Evolutionary conservation across 2,329 filamentous ascomycete genomes (phyloP).

Genomic region (Nemania sp.): DNA sequence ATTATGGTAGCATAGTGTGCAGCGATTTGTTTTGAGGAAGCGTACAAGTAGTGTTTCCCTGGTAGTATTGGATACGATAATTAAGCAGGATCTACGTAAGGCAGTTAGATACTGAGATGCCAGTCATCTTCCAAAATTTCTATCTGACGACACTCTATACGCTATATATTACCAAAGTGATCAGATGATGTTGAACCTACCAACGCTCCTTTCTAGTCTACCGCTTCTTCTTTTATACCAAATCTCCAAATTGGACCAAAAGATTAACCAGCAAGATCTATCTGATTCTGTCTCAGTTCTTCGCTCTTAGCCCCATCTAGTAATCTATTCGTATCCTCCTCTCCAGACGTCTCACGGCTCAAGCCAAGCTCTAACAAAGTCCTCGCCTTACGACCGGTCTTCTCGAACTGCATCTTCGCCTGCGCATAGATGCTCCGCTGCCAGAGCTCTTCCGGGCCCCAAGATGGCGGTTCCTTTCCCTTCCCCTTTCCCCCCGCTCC

Average conservation of each 20-base stretch:
- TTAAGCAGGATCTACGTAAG: too few species aligned
- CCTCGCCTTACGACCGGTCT: slow-evolving; percentile 64
- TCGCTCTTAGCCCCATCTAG: not conserved
- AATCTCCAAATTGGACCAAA: not conserved
- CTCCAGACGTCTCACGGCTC: slow-evolving; percentile 47
- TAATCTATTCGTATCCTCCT: not conserved
- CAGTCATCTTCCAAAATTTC: too few species aligned
- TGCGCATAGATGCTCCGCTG: slow-evolving; percentile 67
- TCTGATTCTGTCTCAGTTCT: not conserved
- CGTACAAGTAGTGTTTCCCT: not conserved
- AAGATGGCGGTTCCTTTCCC: slow-evolving; percentile 71
- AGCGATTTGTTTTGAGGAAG: not conserved
- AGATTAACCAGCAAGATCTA: not conserved
- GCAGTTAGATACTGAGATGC: too few species aligned
- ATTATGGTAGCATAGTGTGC: slow-evolving; percentile 1
- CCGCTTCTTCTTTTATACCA: not conserved
- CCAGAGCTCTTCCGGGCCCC: slow-evolving; percentile 74
- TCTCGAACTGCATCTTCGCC: slow-evolving; percentile 73
- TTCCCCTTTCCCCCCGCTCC: slow-evolving; percentile 38
- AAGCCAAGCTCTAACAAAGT: slow-evolving; percentile 75
- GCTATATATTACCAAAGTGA: too few species aligned
- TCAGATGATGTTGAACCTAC: not conserved
- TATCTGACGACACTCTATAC: too few species aligned
- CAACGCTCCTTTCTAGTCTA: not conserved
- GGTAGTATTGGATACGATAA: slow-evolving; percentile 8